phyloP scores from a whole-genome alignment of 169 alveolate genomes.

The Eimeria nieschulzi region DNA sequence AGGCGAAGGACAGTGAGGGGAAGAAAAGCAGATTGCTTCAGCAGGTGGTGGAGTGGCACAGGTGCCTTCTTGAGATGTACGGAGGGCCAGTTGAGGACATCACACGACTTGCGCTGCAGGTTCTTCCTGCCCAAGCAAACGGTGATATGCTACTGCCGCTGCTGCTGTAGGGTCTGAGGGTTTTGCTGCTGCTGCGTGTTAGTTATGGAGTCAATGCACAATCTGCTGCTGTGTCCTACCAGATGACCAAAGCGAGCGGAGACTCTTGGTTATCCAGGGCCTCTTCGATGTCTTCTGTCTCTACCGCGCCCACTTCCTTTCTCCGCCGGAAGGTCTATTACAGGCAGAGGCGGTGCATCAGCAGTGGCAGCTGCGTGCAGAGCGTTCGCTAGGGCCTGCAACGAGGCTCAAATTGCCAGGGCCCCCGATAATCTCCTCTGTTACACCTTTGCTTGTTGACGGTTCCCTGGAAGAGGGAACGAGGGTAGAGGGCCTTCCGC shows the following conservation, averaged over 20 bases:
- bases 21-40: conserved; percentile 15
- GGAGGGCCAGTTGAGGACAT: conserved; percentile 58
- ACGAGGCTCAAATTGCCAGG: neutral
- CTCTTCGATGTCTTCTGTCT: conserved; percentile 61
- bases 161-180: neutral
- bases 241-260: conserved; percentile 58
- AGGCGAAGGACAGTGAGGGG: neutral
- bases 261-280: conserved; percentile 37
- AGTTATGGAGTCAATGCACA: neutral
- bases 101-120: conserved; percentile 54
- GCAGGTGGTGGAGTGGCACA: conserved; percentile 39
- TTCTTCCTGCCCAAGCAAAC: conserved; percentile 58
- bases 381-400: neutral
- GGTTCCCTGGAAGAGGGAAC: neutral
- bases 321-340: conserved; percentile 39
- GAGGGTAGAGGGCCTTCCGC: neutral
- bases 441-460: neutral
- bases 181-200: conserved; percentile 26
- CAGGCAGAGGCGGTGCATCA: conserved; percentile 68
- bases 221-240: neutral
- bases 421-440: neutral
- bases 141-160: conserved; percentile 4
- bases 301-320: conserved; percentile 59
- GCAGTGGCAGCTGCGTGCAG: conserved; percentile 47
- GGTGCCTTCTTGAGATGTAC: conserved; percentile 50